These are phyloP conservation scores for Simmondsia chinensis DNA, from an alignment of 148 eudicot species.

Conservation along the genomic window DNA sequence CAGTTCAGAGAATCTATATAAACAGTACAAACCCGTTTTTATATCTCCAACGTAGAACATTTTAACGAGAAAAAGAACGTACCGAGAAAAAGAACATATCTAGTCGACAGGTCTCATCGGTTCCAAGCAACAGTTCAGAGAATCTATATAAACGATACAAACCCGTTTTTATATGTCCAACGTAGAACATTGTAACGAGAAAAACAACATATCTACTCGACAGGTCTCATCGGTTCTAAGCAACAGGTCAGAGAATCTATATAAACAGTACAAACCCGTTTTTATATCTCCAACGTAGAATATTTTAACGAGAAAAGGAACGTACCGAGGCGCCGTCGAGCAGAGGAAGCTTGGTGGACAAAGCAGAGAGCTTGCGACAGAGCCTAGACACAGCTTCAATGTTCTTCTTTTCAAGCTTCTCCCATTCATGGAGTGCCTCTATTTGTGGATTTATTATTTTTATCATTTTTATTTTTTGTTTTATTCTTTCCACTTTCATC, in stretches of 20 bases:
- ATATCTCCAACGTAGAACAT: too few relatives aligned
- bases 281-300: background rate
- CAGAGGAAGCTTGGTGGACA: conserved; percentile 56
- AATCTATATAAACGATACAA: too few relatives aligned
- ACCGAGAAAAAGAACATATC: too few relatives aligned
- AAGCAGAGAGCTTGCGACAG: conserved; percentile 58
- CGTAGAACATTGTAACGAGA: too few relatives aligned
- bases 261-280: background rate
- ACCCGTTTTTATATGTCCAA: too few relatives aligned
- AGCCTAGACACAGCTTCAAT: conserved; percentile 61
- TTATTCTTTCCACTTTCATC: conserved; percentile 36
- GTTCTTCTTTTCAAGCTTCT: conserved; percentile 44
- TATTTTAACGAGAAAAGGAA: background rate
- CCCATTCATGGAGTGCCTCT: conserved; percentile 52
- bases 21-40: too few relatives aligned
- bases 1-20: too few relatives aligned
- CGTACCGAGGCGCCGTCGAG: conserved; percentile 56
- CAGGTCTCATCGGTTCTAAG: too few relatives aligned
- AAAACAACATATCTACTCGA: too few relatives aligned
- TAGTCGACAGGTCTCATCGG: too few relatives aligned
- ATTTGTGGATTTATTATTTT: conserved; percentile 42
- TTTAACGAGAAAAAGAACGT: too few relatives aligned
- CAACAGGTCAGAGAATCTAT: background rate
- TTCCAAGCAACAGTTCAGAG: too few relatives aligned
- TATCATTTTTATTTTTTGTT: conserved; percentile 42